Percentiles rank a stretch among this genome's conserved stretches.
Conservation (phyloP, 2,329 filamentous ascomycete genomes). For the Sporothrix inflata region DNA sequence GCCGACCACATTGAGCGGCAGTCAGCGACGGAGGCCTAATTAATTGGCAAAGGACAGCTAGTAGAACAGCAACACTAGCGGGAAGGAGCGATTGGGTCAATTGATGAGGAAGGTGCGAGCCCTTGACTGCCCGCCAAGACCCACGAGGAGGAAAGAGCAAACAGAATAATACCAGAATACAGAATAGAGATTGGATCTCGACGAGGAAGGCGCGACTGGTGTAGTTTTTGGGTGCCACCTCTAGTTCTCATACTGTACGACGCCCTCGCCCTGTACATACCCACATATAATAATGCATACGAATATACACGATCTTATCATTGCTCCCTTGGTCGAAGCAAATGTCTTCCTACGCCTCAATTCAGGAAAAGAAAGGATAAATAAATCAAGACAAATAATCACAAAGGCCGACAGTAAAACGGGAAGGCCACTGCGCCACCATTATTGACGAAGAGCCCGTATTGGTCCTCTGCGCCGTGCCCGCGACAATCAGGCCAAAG, state of each 20-base stretch:
- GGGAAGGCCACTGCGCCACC: no score
- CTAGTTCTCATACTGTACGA: neutral
- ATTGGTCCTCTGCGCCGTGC: no score
- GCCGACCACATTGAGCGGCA: conserved; percentile 33
- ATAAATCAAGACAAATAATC: neutral
- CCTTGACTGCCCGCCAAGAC: neutral
- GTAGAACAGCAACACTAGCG: neutral
- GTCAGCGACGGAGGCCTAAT: neutral
- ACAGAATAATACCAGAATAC: neutral
- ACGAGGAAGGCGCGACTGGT: neutral
- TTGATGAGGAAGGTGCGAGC: neutral
- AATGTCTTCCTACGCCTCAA: no score
- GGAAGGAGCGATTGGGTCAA: neutral
- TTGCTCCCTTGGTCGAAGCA: neutral
- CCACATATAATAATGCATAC: neutral
- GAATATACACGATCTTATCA: neutral
- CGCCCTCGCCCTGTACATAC: neutral
- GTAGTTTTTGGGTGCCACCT: neutral
- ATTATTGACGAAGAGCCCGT: neutral
- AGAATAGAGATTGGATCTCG: neutral
- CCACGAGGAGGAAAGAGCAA: neutral
- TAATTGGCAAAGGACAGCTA: no score
- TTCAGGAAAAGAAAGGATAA: neutral
- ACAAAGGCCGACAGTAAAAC: neutral
- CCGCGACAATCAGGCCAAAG: no score